Conservation (phyloP, 306 rosid genomes). For the Rubus idaeus region DNA sequence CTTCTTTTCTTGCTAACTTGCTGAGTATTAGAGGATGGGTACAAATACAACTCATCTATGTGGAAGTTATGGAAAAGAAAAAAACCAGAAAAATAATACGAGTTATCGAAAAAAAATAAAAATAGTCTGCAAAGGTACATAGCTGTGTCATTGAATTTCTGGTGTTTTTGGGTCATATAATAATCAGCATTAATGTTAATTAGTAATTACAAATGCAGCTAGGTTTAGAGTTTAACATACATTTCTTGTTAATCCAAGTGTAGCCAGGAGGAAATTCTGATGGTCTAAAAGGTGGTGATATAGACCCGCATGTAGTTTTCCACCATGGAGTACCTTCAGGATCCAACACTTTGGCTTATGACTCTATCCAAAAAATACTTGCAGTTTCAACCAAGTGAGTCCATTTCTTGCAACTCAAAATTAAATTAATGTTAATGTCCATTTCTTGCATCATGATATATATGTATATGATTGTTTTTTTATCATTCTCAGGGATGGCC, state of each 20-base stretch:
- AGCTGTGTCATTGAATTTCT: too few species aligned
- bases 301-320: conserved; percentile 54
- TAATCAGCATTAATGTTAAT: background rate
- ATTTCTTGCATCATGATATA: background rate
- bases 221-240: background rate
- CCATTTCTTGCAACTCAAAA: background rate
- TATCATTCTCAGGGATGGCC: conserved; percentile 61
- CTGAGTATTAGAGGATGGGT: background rate
- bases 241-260: conserved; percentile 14
- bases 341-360: conserved; percentile 58
- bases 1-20: background rate
- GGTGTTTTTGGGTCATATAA: background rate
- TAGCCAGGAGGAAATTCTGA: conserved; percentile 46
- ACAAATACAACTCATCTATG: background rate
- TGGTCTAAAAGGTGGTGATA: conserved; percentile 47
- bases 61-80: background rate
- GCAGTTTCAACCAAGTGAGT: conserved; percentile 82
- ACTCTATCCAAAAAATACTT: conserved; percentile 57
- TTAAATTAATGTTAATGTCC: background rate
- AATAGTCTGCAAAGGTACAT: too few species aligned
- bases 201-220: background rate
- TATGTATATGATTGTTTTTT: background rate
- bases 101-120: too few species aligned
- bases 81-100: background rate
- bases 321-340: conserved; percentile 74